phyloP scores from a whole-genome alignment of 257 asterid genomes.

The Primulina huaijiensis region DNA sequence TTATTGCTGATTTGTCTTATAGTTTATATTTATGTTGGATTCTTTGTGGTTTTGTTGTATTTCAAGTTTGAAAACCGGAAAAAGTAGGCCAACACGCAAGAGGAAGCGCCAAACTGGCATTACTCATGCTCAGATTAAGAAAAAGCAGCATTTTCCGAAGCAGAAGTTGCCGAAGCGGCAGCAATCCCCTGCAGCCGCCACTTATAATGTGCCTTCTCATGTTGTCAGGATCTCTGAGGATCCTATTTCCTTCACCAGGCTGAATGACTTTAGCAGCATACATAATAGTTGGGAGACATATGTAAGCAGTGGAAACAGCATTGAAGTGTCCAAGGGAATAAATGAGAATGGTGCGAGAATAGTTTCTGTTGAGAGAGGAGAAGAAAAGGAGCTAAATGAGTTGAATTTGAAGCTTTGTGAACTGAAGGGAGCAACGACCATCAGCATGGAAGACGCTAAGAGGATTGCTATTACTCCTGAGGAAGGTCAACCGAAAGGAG shows the following conservation, averaged over 20 bases:
- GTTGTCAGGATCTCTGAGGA: slow-evolving; percentile 39
- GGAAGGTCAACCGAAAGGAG: slow-evolving; percentile 28
- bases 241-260: slow-evolving; percentile 30
- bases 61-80: slow-evolving; percentile 55
- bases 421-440: slow-evolving; percentile 41
- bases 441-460: slow-evolving; percentile 28
- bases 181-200: slow-evolving; percentile 50
- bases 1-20: slow-evolving; percentile 20
- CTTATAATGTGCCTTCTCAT: slow-evolving; percentile 46
- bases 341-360: slow-evolving; percentile 40
- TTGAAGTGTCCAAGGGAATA: slow-evolving; percentile 35
- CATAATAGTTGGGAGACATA: slow-evolving; percentile 32
- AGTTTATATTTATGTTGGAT: slow-evolving; percentile 23
- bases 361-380: slow-evolving; percentile 32
- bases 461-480: slow-evolving; percentile 28
- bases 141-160: slow-evolving; percentile 30
- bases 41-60: slow-evolving; percentile 25
- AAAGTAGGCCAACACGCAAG: slow-evolving; percentile 54
- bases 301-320: slow-evolving; percentile 26
- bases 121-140: slow-evolving; percentile 58
- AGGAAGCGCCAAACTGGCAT: slow-evolving; percentile 60
- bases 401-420: slow-evolving; percentile 62
- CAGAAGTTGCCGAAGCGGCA: slow-evolving; percentile 33
- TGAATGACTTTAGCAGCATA: slow-evolving; percentile 25
- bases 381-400: slow-evolving; percentile 42